These are phyloP conservation scores for Aureobasidium melanogenum DNA, from an alignment of 2,329 filamentous ascomycete species.

Conservation along the genomic window DNA sequence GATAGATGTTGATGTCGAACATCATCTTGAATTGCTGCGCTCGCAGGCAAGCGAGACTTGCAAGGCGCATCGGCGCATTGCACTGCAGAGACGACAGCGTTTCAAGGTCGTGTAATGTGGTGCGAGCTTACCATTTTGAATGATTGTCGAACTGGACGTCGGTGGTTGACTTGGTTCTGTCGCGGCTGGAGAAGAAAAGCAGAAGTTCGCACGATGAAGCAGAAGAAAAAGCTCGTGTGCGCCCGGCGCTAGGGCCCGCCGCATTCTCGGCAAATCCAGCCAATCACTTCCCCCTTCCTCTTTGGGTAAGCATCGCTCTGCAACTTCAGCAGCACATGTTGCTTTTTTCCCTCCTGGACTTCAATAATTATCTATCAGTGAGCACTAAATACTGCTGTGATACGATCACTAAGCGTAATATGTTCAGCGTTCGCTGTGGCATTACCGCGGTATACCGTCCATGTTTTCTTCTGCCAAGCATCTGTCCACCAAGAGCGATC, in stretches of 20 bases:
- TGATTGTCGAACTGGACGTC: constrained; percentile 10
- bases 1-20: constrained; percentile 10
- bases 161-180: constrained; percentile 10
- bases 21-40: constrained; percentile 10
- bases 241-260: background rate
- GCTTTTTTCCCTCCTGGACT: background rate
- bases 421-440: background rate
- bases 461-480: background rate
- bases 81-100: constrained; percentile 7
- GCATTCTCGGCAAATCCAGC: background rate
- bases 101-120: background rate
- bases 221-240: constrained; percentile 10
- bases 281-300: background rate
- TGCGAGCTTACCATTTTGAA: constrained; percentile 14
- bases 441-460: too few relatives aligned
- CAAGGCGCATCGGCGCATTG: constrained; percentile 9
- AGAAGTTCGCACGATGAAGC: background rate
- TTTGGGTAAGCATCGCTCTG: background rate
- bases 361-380: too few relatives aligned
- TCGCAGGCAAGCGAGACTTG: constrained; percentile 8
- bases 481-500: background rate
- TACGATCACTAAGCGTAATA: background rate
- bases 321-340: background rate
- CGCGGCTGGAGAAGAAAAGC: constrained; percentile 5
- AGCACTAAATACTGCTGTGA: background rate